Evolutionary conservation across 2,329 filamentous ascomycete species (phyloP), one percentile per base, ranked within the genome.

Genomic region (Fusarium agapanthi): DNA sequence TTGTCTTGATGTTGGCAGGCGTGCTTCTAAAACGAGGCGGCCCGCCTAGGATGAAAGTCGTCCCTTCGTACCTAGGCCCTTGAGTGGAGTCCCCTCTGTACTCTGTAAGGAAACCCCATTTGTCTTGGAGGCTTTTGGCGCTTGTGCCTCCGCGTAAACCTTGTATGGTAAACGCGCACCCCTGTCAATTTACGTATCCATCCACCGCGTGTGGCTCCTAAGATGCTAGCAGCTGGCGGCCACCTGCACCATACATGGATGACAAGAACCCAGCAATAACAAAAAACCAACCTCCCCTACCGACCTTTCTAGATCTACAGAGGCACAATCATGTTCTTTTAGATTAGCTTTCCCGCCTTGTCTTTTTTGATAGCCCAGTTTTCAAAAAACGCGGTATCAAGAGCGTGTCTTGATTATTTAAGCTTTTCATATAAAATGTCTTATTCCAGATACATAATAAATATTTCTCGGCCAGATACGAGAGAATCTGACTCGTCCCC

Each of bases 81-180:
- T 12, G 50, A 28, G 34, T 38, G 50, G 71, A 71, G 63, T 76
- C 70, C 74, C 64, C 72, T 74, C 59, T 64, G 71, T 64, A 48
- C 71, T 58, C 24, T 26, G 32, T 26, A 53, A 28, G 24, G 34
- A 50, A 50, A 34, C 68, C 73, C 66, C 65, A 69, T 69, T 68
- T 64, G 54, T 71, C 60, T 72, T 68, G 38, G 61, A 58, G 34
- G 30, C 48, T 37, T 64, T 67, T 28, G 62, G 67, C 71, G 70
- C 69, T 69, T 73, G 59, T 65, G 58, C 76, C 76, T 78, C 77
- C 76, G 73, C 77, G 77, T 76, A 81, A 81, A 81, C 77, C 77
- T 69, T 69, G 66, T 57, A 30, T 38, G n/a, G 50, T 54, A 65
- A 71, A 75, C 80, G 80, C 76, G 67, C 72, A 51, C 66, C 66